Conservation (phyloP, 345 rosid species). For the Melastoma malabathricum region DNA sequence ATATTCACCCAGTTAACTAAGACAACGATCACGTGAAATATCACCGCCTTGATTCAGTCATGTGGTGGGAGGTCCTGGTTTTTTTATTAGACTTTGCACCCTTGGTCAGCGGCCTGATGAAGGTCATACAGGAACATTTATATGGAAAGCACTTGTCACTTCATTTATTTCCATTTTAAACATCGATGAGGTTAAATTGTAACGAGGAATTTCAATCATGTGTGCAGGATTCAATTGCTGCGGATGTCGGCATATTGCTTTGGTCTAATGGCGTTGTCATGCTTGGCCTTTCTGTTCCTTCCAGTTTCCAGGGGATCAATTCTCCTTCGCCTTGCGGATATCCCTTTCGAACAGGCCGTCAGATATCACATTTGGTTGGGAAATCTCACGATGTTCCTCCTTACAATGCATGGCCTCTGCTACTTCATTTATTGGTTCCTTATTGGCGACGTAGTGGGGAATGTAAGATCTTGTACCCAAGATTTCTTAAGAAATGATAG, state of each 20-base stretch:
- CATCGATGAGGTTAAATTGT: no score
- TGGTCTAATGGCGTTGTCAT: slow-evolving; percentile 15
- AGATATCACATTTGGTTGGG: slow-evolving; percentile 27
- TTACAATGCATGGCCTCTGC: slow-evolving; percentile 17
- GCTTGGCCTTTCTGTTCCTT: slow-evolving; percentile 19
- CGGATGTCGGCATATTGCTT: slow-evolving; percentile 9
- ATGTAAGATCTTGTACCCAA: slow-evolving; percentile 8
- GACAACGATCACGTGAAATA: no score
- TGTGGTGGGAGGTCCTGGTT: no score
- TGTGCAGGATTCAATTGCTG: slow-evolving; percentile 15
- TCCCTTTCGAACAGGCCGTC: slow-evolving; percentile 16
- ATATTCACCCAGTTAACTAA: no score
- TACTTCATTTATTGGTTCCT: slow-evolving; percentile 16
- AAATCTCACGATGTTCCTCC: slow-evolving; percentile 16
- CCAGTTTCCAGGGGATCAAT: slow-evolving; percentile 20
- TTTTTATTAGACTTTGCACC: not conserved
- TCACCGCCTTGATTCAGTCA: no score
- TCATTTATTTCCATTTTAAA: no score
- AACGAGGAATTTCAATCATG: not conserved
- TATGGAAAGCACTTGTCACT: no score
- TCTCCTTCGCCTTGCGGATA: slow-evolving; percentile 15
- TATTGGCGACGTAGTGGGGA: slow-evolving; percentile 4
- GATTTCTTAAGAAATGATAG: not conserved
- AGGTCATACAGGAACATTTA: no score
- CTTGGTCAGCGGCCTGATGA: not conserved